Base-by-base conservation (phyloP, 2,329 filamentous ascomycete species). In the Hortaea sp. region DNA sequence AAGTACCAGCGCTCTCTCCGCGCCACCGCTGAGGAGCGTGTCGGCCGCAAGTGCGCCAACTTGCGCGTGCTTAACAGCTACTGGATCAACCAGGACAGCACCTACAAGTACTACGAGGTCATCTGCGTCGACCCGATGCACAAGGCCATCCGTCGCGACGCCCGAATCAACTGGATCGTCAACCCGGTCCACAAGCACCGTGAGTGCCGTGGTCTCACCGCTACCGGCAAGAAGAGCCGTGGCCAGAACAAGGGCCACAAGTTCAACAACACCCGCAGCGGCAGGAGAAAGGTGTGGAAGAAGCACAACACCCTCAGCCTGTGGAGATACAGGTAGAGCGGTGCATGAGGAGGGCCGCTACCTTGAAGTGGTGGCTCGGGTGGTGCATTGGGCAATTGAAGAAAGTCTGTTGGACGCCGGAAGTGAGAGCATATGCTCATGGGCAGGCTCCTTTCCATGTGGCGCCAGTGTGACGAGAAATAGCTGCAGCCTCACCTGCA, bases 31-130 rank as follows among this genome's bases (percentile, higher is more conserved):
- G 94, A 98, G 81, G 92, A 98, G 85, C 92, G 92, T 85, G 90
- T 98, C 70, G 92, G 94, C 69, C 89, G 89, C 74, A 89, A 90
- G 72, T 95, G 89, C 79, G 88, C 89, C 76, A 98, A 98, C 79
- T 77, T 98, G 73, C 88, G 92, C 70, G 92, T 98, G 69, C 85
- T 98, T 69, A 98, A 98, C 86, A 97, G 90, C 57, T 98, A 98
- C 89, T 98, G 94, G 94, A 88, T 98, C 81, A 98, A 98, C 86
- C 88, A 97, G 82, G 92, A 98, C 80, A 95, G 89, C 53, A 98
- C 92, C 76, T 98, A 97, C 87, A 98, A 98, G 82, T 98, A 98
- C 86, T 98, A 82, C 80, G 92, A 98, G 78, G 84, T 97, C 75
- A 97, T 98, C 79, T 87, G 95, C 69, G 90, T 98, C 70, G 92